Evolutionary conservation across 2,329 filamentous ascomycete species (phyloP).

Genomic region (Bipolaris oryzae): DNA sequence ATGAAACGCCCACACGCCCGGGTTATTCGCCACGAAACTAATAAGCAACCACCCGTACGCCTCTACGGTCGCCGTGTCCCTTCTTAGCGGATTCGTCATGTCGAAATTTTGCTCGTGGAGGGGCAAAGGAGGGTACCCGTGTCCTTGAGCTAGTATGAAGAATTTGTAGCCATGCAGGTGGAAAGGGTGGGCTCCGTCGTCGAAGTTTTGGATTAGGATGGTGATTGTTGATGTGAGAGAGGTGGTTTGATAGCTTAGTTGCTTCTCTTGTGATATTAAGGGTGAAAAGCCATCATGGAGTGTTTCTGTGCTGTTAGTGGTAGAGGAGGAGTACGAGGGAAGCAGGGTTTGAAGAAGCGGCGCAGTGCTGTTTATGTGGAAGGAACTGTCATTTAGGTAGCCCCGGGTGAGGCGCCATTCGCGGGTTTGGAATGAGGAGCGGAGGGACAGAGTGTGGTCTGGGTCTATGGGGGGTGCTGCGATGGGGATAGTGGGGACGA

Average conservation of each 20-base stretch:
- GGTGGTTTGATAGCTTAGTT: conserved; percentile 39
- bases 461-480: conserved; percentile 57
- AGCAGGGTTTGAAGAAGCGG: conserved; percentile 61
- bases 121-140: conserved; percentile 55
- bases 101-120: conserved; percentile 39
- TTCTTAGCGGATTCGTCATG: conserved; percentile 57
- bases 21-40: conserved; percentile 65
- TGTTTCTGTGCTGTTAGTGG: no score
- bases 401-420: conserved; percentile 64
- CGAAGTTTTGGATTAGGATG: conserved; percentile 46
- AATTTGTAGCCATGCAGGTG: conserved; percentile 52
- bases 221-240: conserved; percentile 37
- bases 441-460: conserved; percentile 57
- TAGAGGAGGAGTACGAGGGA: conserved; percentile 54
- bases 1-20: conserved; percentile 67
- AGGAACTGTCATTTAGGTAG: conserved; percentile 64
- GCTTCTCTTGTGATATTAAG: conserved; percentile 25
- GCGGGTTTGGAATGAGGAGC: conserved; percentile 65
- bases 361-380: conserved; percentile 55
- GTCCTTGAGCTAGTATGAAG: conserved; percentile 7
- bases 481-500: conserved; percentile 53
- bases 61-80: conserved; percentile 71
- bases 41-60: conserved; percentile 72
- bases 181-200: conserved; percentile 42
- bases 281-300: no score